Evolutionary conservation across 2,329 filamentous ascomycete genomes (phyloP).

Genomic region (Endoconidiophora polonica): DNA sequence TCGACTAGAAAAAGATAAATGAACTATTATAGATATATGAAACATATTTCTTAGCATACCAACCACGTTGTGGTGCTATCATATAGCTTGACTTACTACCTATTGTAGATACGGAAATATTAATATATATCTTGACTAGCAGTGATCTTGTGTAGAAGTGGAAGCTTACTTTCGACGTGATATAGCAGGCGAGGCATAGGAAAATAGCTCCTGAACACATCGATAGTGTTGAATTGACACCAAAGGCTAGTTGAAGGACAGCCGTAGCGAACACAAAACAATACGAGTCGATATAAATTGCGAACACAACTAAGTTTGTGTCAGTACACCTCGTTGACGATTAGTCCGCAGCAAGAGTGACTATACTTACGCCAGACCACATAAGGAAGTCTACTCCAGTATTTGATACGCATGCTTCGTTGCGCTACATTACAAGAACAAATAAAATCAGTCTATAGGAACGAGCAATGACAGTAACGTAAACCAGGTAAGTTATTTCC

Average conservation of each 20-base stretch:
- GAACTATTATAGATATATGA: slow-evolving; percentile 20
- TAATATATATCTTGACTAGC: background rate
- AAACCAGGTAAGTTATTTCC: too few species aligned
- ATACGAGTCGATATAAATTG: slow-evolving; percentile 43
- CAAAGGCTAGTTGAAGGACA: slow-evolving; percentile 38
- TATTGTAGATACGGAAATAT: slow-evolving; percentile 1
- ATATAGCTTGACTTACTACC: slow-evolving; percentile 3
- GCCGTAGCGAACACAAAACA: slow-evolving; percentile 41
- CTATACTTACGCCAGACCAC: slow-evolving; percentile 26
- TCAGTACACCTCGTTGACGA: slow-evolving; percentile 6
- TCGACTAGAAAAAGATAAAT: slow-evolving; percentile 52
- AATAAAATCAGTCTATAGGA: background rate
- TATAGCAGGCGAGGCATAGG: slow-evolving; percentile 43
- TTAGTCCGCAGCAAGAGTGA: too few species aligned
- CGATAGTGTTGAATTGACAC: slow-evolving; percentile 31
- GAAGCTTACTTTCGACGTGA: slow-evolving; percentile 40
- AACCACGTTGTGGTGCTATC: too few species aligned
- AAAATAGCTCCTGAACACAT: slow-evolving; percentile 43
- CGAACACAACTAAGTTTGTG: slow-evolving; percentile 33
- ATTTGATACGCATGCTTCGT: slow-evolving; percentile 12
- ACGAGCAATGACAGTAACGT: background rate
- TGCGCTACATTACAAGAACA: background rate
- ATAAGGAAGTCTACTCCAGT: slow-evolving; percentile 20
- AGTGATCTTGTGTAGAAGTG: background rate
- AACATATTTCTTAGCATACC: background rate